Conservation (phyloP, 2,329 filamentous ascomycete genomes). For the Fusarium pseudocircinatum region DNA sequence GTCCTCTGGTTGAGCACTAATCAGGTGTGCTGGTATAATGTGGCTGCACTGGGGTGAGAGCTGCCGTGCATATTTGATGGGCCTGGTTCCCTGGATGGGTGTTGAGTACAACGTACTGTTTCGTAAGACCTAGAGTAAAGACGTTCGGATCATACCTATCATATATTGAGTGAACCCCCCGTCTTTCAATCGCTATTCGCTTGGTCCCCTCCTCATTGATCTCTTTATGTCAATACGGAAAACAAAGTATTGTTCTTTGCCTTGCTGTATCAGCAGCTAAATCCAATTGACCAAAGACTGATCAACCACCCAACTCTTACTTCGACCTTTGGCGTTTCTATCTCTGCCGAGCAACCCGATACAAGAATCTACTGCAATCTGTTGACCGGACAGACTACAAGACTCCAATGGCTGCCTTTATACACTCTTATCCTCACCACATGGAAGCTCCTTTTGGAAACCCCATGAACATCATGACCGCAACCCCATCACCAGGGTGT, state of each 20-base stretch:
- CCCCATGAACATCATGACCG: constrained; percentile 17
- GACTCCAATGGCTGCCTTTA: constrained; percentile 28
- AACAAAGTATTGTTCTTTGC: neutral
- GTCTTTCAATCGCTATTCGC: neutral
- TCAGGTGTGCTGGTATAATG: constrained; percentile 21
- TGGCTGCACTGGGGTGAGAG: constrained; percentile 22
- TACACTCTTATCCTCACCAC: constrained; percentile 31
- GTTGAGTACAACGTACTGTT: constrained; percentile 2
- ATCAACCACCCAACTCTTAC: neutral
- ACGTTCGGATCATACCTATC: neutral
- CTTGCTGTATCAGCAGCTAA: neutral
- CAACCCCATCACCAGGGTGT: constrained; percentile 31
- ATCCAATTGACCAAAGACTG: neutral
- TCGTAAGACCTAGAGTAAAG: constrained; percentile 10
- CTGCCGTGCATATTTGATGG: constrained; percentile 27
- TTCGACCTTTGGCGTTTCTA: neutral
- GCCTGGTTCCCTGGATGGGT: constrained; percentile 4
- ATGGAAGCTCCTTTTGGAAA: constrained; percentile 30
- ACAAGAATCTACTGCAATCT: constrained; percentile 1
- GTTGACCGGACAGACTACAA: neutral
- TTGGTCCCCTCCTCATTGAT: neutral
- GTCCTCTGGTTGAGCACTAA: constrained; percentile 15
- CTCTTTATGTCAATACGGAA: neutral
- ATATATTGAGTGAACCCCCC: constrained; percentile 20
- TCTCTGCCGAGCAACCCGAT: neutral